Evolutionary conservation across 176 grass and related monocot genomes (phyloP).

Genomic region (Oryza brachyantha): DNA sequence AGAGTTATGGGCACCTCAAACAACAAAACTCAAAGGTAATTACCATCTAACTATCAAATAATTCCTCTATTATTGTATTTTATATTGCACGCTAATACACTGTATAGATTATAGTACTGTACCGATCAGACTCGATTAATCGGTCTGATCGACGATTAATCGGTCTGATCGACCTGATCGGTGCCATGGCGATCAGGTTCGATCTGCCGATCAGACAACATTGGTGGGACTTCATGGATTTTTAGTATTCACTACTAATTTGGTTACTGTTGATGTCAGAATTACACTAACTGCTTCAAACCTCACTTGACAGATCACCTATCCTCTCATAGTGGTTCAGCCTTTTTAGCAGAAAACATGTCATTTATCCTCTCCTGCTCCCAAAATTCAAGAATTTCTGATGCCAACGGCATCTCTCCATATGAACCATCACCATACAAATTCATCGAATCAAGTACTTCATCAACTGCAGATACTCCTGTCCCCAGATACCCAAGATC

Average conservation of each 20-base stretch:
- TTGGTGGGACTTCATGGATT: not conserved
- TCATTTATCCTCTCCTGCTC: conserved; percentile 36
- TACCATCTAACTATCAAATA: too few species aligned
- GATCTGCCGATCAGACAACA: too few species aligned
- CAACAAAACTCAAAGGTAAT: too few species aligned
- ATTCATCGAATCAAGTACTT: conserved; percentile 52
- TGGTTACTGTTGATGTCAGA: not conserved
- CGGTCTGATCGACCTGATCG: too few species aligned
- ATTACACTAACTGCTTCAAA: conserved; percentile 8
- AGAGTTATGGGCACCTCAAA: too few species aligned
- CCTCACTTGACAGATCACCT: conserved; percentile 2
- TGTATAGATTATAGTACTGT: too few species aligned
- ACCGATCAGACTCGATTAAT: too few species aligned
- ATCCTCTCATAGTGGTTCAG: not conserved
- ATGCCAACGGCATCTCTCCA: conserved; percentile 43
- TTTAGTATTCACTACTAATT: not conserved
- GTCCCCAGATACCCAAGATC: not conserved
- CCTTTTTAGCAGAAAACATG: conserved; percentile 16
- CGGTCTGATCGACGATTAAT: too few species aligned
- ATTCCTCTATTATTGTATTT: too few species aligned
- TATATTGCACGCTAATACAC: too few species aligned
- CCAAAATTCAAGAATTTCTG: conserved; percentile 61
- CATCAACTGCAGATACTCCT: conserved; percentile 43
- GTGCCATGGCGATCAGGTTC: too few species aligned
- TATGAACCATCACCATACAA: conserved; percentile 31